Base-by-base conservation (phyloP, 495 filamentous ascomycete genomes). In the Penicillium lagena region DNA sequence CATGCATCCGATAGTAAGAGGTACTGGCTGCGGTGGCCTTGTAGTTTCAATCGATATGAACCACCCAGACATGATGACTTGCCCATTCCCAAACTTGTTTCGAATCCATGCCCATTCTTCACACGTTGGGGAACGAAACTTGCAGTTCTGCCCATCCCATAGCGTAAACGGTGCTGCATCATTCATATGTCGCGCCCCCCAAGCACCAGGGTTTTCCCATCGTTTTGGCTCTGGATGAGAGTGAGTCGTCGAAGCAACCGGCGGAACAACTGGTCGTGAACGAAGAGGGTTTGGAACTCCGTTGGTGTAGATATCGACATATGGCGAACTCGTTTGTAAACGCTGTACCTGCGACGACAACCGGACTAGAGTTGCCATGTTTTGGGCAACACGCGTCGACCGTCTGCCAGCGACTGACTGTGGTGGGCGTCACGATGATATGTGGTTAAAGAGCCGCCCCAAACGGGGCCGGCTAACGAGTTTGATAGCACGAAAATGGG, bases 1-100 rank as follows among this genome's bases (percentile, higher is more conserved):
- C 54, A 60, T 58, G 42, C 46, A 47, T 45, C 49, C 51, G 40
- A 63, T 27, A n/a, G 57, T 63, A 13, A 60, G 42, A 35, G 54
- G 51, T 40, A 60, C 39, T 13, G 57, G 59, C 30, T 49, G 46
- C 2, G 59, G 57, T 33, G 54, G 57, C 13, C 15, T 36, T 31
- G 30, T 42, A 28, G 53, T 58, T 45, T 55, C 56, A 38, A 63
- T 51, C 30, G 47, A 55, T 37, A 62, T 35, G 27, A 47, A 54
- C 50, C 51, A 58, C 9, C 56, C 59, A 11, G 39, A 43, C 4
- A 28, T 12, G 32, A 39, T 42, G 41, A 49, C 2, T 35, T 42
- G 29, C 43, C 47, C 49, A 40, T 52, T 50, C 9, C 55, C 49
- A 42, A 59, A 59, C 29, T 56, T 51, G 10, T 35, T 37, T 5